Percentiles rank a stretch among this genome's conserved stretches.
phyloP scores from a whole-genome alignment of 108 stramenopile genomes.

The Discostella stelligeroides region DNA sequence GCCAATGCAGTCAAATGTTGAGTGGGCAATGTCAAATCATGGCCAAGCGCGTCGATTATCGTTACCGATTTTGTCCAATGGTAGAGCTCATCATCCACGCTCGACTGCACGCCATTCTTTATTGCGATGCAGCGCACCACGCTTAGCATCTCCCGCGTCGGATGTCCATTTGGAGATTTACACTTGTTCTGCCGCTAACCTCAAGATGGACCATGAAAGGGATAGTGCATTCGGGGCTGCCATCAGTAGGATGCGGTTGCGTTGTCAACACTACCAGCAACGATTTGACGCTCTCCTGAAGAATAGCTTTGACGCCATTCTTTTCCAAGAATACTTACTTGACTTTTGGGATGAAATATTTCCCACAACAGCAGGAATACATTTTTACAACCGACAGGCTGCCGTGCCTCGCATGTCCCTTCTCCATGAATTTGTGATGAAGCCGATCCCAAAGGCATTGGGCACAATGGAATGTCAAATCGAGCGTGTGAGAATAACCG shows the following conservation, averaged over 20 bases:
- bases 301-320: conserved; percentile 37
- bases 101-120: not conserved
- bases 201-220: conserved; percentile 15
- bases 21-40: not conserved
- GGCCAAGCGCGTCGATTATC: conserved; percentile 1
- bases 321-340: conserved; percentile 70
- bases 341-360: conserved; percentile 90
- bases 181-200: conserved; percentile 44
- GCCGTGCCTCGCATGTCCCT: conserved; percentile 70
- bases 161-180: conserved; percentile 63
- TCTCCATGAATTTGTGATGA: conserved; percentile 70
- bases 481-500: conserved; percentile 65
- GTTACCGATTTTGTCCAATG: not conserved
- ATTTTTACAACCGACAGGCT: conserved; percentile 73
- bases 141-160: conserved; percentile 30
- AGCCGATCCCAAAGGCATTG: conserved; percentile 78
- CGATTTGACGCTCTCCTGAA: conserved; percentile 40
- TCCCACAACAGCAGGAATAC: conserved; percentile 58
- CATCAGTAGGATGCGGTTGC: conserved; percentile 10
- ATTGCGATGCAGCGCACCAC: not conserved
- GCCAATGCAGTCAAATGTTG: not conserved
- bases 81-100: not conserved
- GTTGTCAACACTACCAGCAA: conserved; percentile 55
- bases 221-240: conserved; percentile 4
- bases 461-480: conserved; percentile 87